Evolutionary conservation across 371 early-diverging fungal species (phyloP).

Genomic region (Fennellomyces sp.): DNA sequence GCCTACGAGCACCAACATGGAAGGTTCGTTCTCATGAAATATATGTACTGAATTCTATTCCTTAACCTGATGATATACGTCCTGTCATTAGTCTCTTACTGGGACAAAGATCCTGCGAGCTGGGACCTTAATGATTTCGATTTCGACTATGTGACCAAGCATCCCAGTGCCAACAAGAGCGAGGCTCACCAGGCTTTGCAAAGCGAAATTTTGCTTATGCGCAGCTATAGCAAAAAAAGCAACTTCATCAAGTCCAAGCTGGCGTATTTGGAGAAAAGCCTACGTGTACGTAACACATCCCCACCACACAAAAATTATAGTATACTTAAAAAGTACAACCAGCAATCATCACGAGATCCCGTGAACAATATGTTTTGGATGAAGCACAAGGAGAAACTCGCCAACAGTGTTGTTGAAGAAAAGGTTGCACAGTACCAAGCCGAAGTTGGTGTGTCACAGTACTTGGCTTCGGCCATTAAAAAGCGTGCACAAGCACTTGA

Average conservation of each 20-base stretch:
- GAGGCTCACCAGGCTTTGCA: not conserved
- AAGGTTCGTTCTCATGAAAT: too few relatives aligned
- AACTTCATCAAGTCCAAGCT: not conserved
- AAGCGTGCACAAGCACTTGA: not conserved
- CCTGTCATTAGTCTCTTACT: not conserved
- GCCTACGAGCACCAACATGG: too few relatives aligned
- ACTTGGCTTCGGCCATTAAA: not conserved
- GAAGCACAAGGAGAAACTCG: not conserved
- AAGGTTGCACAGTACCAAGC: not conserved
- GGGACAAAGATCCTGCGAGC: not conserved
- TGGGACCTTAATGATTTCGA: not conserved
- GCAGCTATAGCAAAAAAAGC: too few relatives aligned
- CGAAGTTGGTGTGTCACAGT: not conserved
- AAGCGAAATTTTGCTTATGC: not conserved
- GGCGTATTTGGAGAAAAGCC: not conserved
- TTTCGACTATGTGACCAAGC: not conserved
- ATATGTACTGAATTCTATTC: too few relatives aligned
- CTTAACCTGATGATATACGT: not conserved
- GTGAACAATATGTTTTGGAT: not conserved
- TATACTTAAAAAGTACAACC: not conserved
- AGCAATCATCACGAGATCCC: not conserved
- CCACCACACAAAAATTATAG: too few relatives aligned
- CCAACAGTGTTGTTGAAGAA: not conserved
- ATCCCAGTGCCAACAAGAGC: not conserved
- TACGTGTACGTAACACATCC: not conserved